Base-by-base conservation (phyloP, 257 asterid species). In the Rubia yunnanensis region DNA sequence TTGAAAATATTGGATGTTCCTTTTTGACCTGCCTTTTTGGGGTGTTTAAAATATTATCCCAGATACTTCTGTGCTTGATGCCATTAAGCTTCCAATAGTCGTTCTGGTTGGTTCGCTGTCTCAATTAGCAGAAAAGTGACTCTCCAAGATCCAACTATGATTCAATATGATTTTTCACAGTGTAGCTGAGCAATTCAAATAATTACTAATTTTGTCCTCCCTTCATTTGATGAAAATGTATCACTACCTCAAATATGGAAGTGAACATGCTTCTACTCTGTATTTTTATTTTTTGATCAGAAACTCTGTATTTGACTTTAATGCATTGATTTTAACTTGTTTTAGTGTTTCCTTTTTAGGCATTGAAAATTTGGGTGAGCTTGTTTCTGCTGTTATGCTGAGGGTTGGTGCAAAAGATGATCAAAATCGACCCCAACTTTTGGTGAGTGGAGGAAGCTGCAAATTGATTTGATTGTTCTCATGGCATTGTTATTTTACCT, bases 341-440 rank as follows among this genome's bases (percentile, higher is more conserved):
- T 23, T 5, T 2, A 24, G 38, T 64, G 24, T 64, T 17, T 38
- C 69, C 60, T 18, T 50, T 67, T 65, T 85, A 92, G 99, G 97
- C 75, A 52, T 86, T 3, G 95, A 87, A 66, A 88, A 52, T 75
- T 77, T 92, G 69, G 80, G 64, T 57, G 99, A 89, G 83, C 97
- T 92, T 66, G 81, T 86, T 69, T 78, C 92, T 75, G 87, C 88
- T 53, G 87, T 92, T 65, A 61, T 79, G 78, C 85, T 82, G 76
- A 87, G 99, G 66, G 73, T 84, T 67, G 97, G 96, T 49, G 70
- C 60, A 24, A 55, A 82, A 58, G 74, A 73, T 64, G 79, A 67
- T 57, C 83, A 81, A 60, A 69, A 31, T 31, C 75, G 35, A 53
- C 92, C 94, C 67, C 97, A 88, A 65, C 85, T 92, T 73, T 76